Evolutionary conservation across 225 moss, liverwort and hornwort species (phyloP).

Genomic region (Antitrichia curtipendula): DNA sequence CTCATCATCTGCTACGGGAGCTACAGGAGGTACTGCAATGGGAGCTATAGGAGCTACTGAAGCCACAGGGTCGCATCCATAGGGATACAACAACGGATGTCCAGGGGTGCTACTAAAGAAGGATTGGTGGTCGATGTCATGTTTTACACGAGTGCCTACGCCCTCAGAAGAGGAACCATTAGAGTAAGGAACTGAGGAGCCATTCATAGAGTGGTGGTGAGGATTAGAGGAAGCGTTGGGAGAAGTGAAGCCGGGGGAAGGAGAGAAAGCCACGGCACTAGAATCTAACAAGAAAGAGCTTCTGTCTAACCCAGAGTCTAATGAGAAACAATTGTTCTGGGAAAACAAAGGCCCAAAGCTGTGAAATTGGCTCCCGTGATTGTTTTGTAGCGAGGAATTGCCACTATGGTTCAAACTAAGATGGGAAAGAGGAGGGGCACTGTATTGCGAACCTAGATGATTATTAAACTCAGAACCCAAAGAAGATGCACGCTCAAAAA

Average conservation of each 20-base stretch:
- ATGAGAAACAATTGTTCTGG: slow-evolving; percentile 35
- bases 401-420: slow-evolving; percentile 44
- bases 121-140: slow-evolving; percentile 51
- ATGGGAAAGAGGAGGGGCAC: slow-evolving; percentile 35
- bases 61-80: slow-evolving; percentile 17
- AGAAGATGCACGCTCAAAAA: slow-evolving; percentile 24
- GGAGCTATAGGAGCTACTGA: slow-evolving; percentile 16
- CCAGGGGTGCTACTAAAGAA: slow-evolving; percentile 49
- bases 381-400: slow-evolving; percentile 34
- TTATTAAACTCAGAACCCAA: slow-evolving; percentile 43
- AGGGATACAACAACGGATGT: slow-evolving; percentile 32
- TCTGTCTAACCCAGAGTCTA: slow-evolving; percentile 36
- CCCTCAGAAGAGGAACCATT: slow-evolving; percentile 50
- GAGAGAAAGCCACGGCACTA: slow-evolving; percentile 9
- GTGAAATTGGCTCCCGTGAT: slow-evolving; percentile 24
- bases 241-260: slow-evolving; percentile 13
- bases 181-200: slow-evolving; percentile 35
- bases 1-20: slow-evolving; percentile 45
- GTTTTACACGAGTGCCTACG: slow-evolving; percentile 25
- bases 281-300: slow-evolving; percentile 21
- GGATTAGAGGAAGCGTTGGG: slow-evolving; percentile 4
- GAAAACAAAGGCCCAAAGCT: slow-evolving; percentile 31
- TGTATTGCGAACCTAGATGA: slow-evolving; percentile 22
- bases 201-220: slow-evolving; percentile 18
- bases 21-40: neutral